A percentile compares a stretch with the other conserved stretches of the same genome.
These are phyloP conservation scores for Dichotomopilus funicola DNA, from an alignment of 2,329 filamentous ascomycete genomes.

Conservation along the genomic window DNA sequence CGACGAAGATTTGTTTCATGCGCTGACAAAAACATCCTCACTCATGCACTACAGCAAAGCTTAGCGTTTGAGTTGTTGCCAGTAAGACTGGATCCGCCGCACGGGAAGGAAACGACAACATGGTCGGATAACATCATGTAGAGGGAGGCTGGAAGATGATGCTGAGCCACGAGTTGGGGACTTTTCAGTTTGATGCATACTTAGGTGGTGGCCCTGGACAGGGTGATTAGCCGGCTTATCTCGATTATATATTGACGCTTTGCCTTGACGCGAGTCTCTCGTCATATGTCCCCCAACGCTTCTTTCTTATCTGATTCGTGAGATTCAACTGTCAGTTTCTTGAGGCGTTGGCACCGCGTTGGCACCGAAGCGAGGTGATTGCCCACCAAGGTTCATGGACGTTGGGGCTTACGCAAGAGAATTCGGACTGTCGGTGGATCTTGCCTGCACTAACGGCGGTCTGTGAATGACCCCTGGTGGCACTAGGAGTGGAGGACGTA, in stretches of 20 bases:
- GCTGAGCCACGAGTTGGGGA: not conserved
- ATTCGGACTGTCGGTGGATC: not conserved
- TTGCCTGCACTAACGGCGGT: not conserved
- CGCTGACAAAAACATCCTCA: no score
- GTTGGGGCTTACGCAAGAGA: not conserved
- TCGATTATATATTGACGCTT: not conserved
- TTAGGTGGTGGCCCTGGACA: not conserved
- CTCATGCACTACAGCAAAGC: not conserved
- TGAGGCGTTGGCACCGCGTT: no score
- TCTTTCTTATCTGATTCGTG: not conserved
- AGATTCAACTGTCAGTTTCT: not conserved
- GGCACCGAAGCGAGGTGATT: not conserved
- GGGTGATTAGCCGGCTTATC: not conserved
- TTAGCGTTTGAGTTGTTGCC: not conserved
- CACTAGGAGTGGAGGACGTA: not conserved
- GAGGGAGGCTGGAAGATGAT: not conserved
- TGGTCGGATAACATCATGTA: not conserved
- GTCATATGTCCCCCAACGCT: not conserved
- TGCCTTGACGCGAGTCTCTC: not conserved
- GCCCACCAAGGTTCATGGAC: not conserved
- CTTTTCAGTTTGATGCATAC: not conserved
- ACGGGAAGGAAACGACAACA: not conserved
- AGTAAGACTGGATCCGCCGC: not conserved
- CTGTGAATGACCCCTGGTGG: not conserved
- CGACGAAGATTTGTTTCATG: no score